A percentile compares a stretch with the other conserved stretches of the same genome.
These are phyloP conservation scores for Plectosphaerella cucumerina DNA, from an alignment of 2,329 filamentous ascomycete species.

Conservation along the genomic window DNA sequence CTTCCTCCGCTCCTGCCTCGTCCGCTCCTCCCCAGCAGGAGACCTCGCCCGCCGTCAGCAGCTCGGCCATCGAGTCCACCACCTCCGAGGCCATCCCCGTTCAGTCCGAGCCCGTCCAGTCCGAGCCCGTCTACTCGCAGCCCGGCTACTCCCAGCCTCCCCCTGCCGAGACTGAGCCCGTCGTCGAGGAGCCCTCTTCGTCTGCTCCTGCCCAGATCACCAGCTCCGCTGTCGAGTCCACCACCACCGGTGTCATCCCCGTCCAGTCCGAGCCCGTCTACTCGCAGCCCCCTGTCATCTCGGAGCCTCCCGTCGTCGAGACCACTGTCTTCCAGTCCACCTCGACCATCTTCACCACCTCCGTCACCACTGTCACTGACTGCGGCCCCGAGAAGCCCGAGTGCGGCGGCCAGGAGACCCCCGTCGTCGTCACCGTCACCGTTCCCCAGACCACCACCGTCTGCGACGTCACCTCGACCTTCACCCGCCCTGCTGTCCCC, in stretches of 20 bases:
- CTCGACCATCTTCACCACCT: slow-evolving; percentile 48
- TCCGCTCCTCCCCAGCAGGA: background rate
- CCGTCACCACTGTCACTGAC: slow-evolving; percentile 44
- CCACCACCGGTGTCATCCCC: slow-evolving; percentile 4
- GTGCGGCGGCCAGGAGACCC: slow-evolving; percentile 31
- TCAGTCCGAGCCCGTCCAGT: slow-evolving; percentile 6
- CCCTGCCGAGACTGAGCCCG: slow-evolving; percentile 8
- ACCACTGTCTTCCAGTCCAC: slow-evolving; percentile 37
- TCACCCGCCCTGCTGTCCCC: slow-evolving; percentile 24
- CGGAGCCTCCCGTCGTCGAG: slow-evolving; percentile 10
- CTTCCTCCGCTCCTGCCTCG: slow-evolving; percentile 1
- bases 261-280: slow-evolving; percentile 9
- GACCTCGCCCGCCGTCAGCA: slow-evolving; percentile 14
- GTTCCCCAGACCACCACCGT: slow-evolving; percentile 56
- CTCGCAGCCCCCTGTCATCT: slow-evolving; percentile 14
- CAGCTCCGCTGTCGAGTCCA: slow-evolving; percentile 5
- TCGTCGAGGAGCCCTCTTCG: slow-evolving; percentile 3
- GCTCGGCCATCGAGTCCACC: slow-evolving; percentile 8
- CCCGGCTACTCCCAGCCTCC: slow-evolving; percentile 4
- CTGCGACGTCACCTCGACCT: slow-evolving; percentile 56
- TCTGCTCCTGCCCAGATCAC: slow-evolving; percentile 10
- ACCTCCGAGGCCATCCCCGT: slow-evolving; percentile 14
- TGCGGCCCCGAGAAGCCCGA: slow-evolving; percentile 41
- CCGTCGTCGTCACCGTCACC: slow-evolving; percentile 48
- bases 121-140: slow-evolving; percentile 4